Evolutionary conservation across 345 rosid species (phyloP), one percentile per base, ranked within the genome.

Genomic region (Toxicodendron radicans): DNA sequence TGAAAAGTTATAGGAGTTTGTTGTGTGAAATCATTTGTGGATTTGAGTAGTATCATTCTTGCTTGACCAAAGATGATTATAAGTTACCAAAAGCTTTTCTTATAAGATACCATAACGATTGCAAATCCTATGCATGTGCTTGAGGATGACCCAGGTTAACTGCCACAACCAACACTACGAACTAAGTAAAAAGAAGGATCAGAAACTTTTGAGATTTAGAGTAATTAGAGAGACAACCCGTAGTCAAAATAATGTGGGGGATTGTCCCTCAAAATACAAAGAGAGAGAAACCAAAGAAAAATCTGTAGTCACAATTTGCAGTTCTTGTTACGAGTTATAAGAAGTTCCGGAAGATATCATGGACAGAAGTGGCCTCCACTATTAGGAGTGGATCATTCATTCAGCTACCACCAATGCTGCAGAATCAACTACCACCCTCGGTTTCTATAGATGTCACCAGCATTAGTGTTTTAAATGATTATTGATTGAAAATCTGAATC

Each of bases 401-500:
- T n/a, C 56, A 38, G 3, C 63, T 57, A 30, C 59, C 71, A 10
- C 30, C 48, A 16, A 52, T 32, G 23, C 59, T 32, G 48, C 59
- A 68, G 18, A 13, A 38, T n/a, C 35, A 70, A 38, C 51, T 20
- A 17, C 73, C 73, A 56, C 52, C 23, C 41, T 9, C 35, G 14
- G 14, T 21, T 70, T 41, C 73, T 41, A n/a, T 23, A 41, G n/a
- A 12, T 35, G 38, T 54, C 51, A 8, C 38, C 54, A 12, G 32
- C 73, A 24, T 43, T 70, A 13, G 64, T 24, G 11, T 41, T 43
- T 58, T 5, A 6, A 70, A 43, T 70, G 38, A 23, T 24, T 16
- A 38, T n/a, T 5, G 52, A 58, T 45, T 70, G 41, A 17, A 58
- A 71, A 57, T 56, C 60, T 70, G 20, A 20, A 57, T 58, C 61